Evolutionary conservation across 2,329 filamentous ascomycete genomes (phyloP), one percentile per base, ranked within the genome.

Genomic region (Colletotrichum lindemuthianum): DNA sequence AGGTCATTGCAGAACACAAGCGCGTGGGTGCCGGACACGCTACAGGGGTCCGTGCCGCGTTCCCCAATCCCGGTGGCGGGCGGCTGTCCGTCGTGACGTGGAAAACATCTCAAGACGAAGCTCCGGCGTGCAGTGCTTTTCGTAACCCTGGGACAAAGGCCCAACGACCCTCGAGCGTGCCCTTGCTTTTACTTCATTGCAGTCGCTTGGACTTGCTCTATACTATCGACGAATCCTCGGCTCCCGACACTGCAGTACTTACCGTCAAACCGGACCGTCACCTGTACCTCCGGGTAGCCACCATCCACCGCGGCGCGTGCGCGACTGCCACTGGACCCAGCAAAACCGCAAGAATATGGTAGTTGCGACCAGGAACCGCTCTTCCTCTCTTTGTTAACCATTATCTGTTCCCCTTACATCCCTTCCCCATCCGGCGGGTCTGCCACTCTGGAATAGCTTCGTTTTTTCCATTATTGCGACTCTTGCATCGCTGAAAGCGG

Each of bases 401-500:
- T 6, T 24, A 24, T 1, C 41, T 15, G 41, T 15, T 15, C 60
- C 44, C 44, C 36, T 51, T 63, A 58, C 63, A 58, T 65, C 52
- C 47, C 52, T 57, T 65, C 63, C 63, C 63, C 40, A 59, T 65
- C 63, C 60, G 63, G 60, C 63, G 60, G 53, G 63, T 45, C 63
- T 34, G 59, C 47, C 47, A 10, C 51, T 63, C 56, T 63, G 63
- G 59, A 55, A 66, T 66, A 66, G 60, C 63, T 54, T 66, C 63
- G 65, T 43, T 66, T 45, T 49, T 44, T 33, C 43, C 16, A 57
- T 48, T 44, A 24, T 55, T 51, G 34, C 41, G 13, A 2, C 11
- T 12, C 45, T 44, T n/a, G n/a, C 33, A 32, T 16, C 11, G 24
- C 52, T 37, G 59, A 24, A 65, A 63, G 15, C 59, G 59, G 45